Base-by-base conservation (phyloP, 2,329 filamentous ascomycete species). In the Parastagonospora nodorum region DNA sequence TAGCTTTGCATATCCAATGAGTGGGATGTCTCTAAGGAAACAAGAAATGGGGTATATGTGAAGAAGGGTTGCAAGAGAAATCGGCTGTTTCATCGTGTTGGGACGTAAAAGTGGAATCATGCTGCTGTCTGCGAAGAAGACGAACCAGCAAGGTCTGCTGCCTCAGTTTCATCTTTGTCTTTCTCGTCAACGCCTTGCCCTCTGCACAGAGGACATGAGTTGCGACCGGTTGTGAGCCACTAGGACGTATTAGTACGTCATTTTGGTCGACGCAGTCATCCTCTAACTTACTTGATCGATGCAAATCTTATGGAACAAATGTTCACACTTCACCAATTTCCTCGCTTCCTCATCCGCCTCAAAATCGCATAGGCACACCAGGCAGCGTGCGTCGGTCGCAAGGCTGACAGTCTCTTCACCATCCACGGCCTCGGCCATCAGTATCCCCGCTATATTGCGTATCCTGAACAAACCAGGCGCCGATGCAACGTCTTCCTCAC, bases 161-260 rank as follows among this genome's bases (percentile, higher is more conserved):
- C 48, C 5, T 45, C 47, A 14, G 35, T 14, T 35, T 47, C 45
- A 10, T 47, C 57, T 50, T 48, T 56, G 45, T 60, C 53, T 48
- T 75, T 78, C 58, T 84, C 81, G 33, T 82, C 76, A 5, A 85
- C 82, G 30, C 82, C 82, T 65, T 83, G 79, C 32, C 82, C 82
- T 63, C 84, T 76, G 64, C 84, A 86, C 19, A 86, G 75, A 2
- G 84, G 84, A 63, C 84, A 86, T 4, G 83, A 86, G 64, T 86
- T 86, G 48, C 84, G 83, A 43, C 84, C 84, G 49, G 85, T 88
- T 14, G 84, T 88, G 40, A 88, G 75, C 86, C 86, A 88, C 84
- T 88, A 52, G 28, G 7, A 5, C 47, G 45, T 46, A 38, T 64
- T 45, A 67, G 55, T 45, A 42, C 29, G 16, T 16, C 15, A 40